Base-by-base conservation (phyloP, 1,139 yeast species). In the Suhomyces bolitotheri region DNA sequence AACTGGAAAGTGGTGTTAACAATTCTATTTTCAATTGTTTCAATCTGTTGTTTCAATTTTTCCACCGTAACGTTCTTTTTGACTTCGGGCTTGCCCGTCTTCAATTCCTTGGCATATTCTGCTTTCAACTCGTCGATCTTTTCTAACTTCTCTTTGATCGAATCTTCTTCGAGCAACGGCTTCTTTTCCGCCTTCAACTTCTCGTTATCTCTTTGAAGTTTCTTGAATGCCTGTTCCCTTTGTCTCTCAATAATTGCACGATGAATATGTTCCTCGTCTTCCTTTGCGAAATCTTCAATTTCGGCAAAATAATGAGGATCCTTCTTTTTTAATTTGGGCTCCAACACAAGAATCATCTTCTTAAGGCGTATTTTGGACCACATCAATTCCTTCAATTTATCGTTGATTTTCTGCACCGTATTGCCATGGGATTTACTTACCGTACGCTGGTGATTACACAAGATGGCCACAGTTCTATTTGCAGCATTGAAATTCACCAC, bases 401-500 rank as follows among this genome's bases (percentile, higher is more conserved):
- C 95, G 45, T 70, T 78, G 34, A 88, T 87, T 56, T 82, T 87
- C 45, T 80, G 88, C 37, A 90, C 86, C 5, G 89, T 73, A 13
- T 78, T 76, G 25, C 86, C 92, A 56, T 90, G 97, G 6, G 79
- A 79, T 57, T 89, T 89, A 39, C 90, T 78, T 14, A 89, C 90
- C 16, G 96, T 79, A 64, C 96, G 82, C 72, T 90, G 97, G 74
- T 90, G 97, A 72, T 90, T 90, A 85, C 97, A 90, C 52, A 90
- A 70, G 44, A 90, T 88, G 8, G 97, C 97, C 44, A 90, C 97
- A 2, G 92, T 83, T 60, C 97, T 78, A 58, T 90, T 90, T 3
- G 97, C 97, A 10, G 97, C 96, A 60, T 90, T 90, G 62, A 84
- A 90, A 45, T 78, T 81, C 38, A 89, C 82, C 34, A 89, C 82